phyloP scores from a whole-genome alignment of 768 basidiomycete genomes.

The Kwoniella sp. region DNA sequence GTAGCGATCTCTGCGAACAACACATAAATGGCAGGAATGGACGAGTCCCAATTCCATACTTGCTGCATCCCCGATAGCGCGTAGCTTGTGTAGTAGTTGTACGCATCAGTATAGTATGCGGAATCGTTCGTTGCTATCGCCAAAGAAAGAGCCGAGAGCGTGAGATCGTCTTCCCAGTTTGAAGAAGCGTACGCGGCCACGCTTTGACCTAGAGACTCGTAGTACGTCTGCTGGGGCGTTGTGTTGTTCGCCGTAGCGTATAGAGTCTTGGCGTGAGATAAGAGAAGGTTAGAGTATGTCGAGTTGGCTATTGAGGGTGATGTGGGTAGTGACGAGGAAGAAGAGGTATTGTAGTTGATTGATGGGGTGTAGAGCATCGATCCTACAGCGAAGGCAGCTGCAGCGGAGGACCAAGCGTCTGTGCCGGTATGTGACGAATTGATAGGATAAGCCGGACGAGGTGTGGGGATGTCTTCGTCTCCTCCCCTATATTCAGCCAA shows the following conservation, averaged over 20 bases:
- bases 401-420: slow-evolving; percentile 78
- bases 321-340: slow-evolving; percentile 56
- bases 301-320: slow-evolving; percentile 72
- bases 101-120: slow-evolving; percentile 66
- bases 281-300: slow-evolving; percentile 69
- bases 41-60: slow-evolving; percentile 88
- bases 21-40: slow-evolving; percentile 73
- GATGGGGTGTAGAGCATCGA: slow-evolving; percentile 72
- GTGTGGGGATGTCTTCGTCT: slow-evolving; percentile 72
- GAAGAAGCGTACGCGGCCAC: slow-evolving; percentile 74
- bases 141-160: slow-evolving; percentile 74
- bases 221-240: slow-evolving; percentile 41
- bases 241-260: slow-evolving; percentile 76
- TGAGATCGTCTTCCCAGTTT: slow-evolving; percentile 45
- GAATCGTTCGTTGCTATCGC: slow-evolving; percentile 70
- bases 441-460: slow-evolving; percentile 75
- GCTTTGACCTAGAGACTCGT: slow-evolving; percentile 56
- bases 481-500: slow-evolving; percentile 37
- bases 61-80: slow-evolving; percentile 61
- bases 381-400: slow-evolving; percentile 85
- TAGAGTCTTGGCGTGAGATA: slow-evolving; percentile 72
- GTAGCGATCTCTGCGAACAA: slow-evolving; percentile 74
- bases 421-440: slow-evolving; percentile 80
- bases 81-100: slow-evolving; percentile 65
- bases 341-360: slow-evolving; percentile 61